Percentiles rank a stretch among this genome's conserved stretches.
Evolutionary conservation across 2,329 filamentous ascomycete species (phyloP).

Genomic region (Hortaea werneckii): DNA sequence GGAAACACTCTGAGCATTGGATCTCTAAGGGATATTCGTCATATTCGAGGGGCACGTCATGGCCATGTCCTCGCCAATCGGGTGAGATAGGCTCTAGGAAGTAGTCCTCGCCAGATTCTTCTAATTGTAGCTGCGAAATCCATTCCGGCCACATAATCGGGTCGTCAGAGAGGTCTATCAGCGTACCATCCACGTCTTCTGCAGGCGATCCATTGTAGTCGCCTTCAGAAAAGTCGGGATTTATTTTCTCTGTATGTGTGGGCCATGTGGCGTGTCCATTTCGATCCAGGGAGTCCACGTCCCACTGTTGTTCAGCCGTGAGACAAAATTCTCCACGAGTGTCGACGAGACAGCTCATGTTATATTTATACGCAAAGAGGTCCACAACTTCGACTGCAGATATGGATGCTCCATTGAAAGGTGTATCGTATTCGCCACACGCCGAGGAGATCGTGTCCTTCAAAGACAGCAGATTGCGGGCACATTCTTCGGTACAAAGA

Average conservation of each 20-base stretch:
- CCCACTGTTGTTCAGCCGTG: background rate
- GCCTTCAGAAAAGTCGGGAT: background rate
- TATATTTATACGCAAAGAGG: background rate
- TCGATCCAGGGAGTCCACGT: background rate
- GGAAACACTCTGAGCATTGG: conserved; percentile 1
- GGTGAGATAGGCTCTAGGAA: background rate
- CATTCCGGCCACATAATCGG: background rate
- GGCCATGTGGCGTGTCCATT: background rate
- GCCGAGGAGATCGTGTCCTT: background rate
- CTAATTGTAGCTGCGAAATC: background rate
- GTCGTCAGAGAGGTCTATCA: background rate
- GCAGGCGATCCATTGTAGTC: background rate
- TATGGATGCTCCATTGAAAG: background rate
- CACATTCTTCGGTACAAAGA: background rate
- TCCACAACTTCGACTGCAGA: background rate
- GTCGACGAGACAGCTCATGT: background rate
- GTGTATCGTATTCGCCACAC: background rate
- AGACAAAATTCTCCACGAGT: background rate
- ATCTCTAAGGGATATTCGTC: conserved; percentile 1
- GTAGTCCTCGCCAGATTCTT: background rate
- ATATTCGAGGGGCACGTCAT: background rate
- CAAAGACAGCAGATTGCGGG: background rate
- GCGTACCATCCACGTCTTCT: background rate
- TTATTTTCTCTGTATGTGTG: background rate
- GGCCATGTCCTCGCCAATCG: background rate